Conservation (phyloP, 202 grass and related monocot genomes). For the Dendrocalamus latiflorus region DNA sequence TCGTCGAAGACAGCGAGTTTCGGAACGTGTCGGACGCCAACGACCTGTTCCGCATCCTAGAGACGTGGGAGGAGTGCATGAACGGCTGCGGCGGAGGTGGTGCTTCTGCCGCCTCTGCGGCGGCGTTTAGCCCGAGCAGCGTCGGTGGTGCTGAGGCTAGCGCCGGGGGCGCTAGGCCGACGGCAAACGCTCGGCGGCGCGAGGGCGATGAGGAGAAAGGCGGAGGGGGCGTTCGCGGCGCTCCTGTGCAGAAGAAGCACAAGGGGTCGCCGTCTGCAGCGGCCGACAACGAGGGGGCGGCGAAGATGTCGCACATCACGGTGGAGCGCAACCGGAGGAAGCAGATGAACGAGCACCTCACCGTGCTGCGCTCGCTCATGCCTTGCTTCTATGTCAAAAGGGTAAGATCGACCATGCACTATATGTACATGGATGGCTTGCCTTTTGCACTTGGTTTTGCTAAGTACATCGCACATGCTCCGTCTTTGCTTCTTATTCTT, state of each 20-base stretch:
- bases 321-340: conserved; percentile 88
- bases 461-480: not conserved
- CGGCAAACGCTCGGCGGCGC: not conserved
- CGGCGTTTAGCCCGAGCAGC: no score
- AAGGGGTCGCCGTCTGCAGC: conserved; percentile 12
- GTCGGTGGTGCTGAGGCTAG: not conserved
- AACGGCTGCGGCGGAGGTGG: not conserved
- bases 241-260: conserved; percentile 35
- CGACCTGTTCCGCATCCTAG: conserved; percentile 64
- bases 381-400: conserved; percentile 73
- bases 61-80: conserved; percentile 47
- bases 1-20: conserved; percentile 23
- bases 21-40: conserved; percentile 7
- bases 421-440: not conserved
- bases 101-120: not conserved
- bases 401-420: no score
- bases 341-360: conserved; percentile 75
- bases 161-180: not conserved
- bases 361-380: conserved; percentile 62
- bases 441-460: not conserved
- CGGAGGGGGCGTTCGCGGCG: not conserved
- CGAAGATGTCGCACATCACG: conserved; percentile 54
- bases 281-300: not conserved
- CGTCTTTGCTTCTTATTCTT: not conserved
- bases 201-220: conserved; percentile 11